Base-by-base conservation (phyloP, 768 basidiomycete species). In the Rhodotorula babjevae region DNA sequence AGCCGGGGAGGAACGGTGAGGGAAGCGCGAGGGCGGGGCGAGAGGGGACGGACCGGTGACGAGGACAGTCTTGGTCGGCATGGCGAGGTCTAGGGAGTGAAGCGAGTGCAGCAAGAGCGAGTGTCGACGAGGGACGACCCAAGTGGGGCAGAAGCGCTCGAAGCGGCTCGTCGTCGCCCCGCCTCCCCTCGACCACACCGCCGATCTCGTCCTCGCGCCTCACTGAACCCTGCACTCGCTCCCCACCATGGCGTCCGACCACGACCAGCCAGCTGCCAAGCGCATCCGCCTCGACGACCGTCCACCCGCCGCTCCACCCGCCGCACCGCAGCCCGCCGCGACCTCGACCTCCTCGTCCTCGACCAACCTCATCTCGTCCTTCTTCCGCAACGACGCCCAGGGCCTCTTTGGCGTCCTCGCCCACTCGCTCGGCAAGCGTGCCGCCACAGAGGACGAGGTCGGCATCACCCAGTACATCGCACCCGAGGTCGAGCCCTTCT, bases 391-490 rank as follows among this genome's bases (percentile, higher is more conserved):
- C 29, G 40, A 21, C 44, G 53, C 60, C 15, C 47, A 25, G 2
- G 66, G 67, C 9, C 57, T 75, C 15, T 72, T 69, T n/a, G 46
- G 36, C n/a, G 52, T 62, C 9, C 40, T 75, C 27, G 46, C 33
- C 14, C n/a, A 44, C 15, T 60, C 64, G 0, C 27, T 75, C 21
- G 74, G 74, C 19, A 55, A 36, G 46, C 58, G 63, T 1, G 64
- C 74, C 0, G 66, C 74, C 9, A 62, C 53, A 4, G 93, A 96
- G 80, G 84, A 85, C 12, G 88, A 95, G 79, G 93, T 96, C 46
- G 93, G 93, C 4, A 94, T 97, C 55, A 89, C 90, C 10, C 89
- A 92, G 79, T 95, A 93, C 80, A 86, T 93, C 74, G 86, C 86
- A 29, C 84, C 84, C 19, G 86, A 86, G 70, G 85, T 90, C 33